Evolutionary conservation across 352 stramenopile species (phyloP), one percentile per base, ranked within the genome.

Genomic region (Phytophthora chlamydospora): DNA sequence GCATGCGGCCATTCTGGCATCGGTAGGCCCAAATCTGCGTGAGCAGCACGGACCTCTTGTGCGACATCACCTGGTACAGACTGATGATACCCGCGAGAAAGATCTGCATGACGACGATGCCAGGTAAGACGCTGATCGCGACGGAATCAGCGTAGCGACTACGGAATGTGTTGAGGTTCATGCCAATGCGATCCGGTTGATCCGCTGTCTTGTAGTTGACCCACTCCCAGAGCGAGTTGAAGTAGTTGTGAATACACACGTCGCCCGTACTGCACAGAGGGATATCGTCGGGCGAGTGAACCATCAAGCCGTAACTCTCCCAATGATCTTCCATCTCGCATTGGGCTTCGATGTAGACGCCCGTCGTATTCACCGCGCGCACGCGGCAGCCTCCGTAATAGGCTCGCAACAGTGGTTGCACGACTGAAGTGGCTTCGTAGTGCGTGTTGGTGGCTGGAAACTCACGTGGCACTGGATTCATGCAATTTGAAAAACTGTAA

Each of bases 21-120:
- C 49, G 42, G 12, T 66, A 70, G 14, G 49, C 62, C 62, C 65
- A 73, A 17, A 73, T 68, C n/a, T 73, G 65, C 7, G 58, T 73
- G 4, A 73, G 42, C 9, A 73, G 35, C 13, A 70, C 66, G 2
- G 66, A 70, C 12, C 49, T 49, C 16, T 58, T 66, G 48, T 67
- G 60, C 7, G 54, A 57, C 66, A 74, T 74, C 31, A 60, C 51
- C 36, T 74, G 60, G 27, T 70, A 70, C 0, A 74, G 42, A 41
- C 48, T 66, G 6, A 70, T 10, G 3, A 62, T 27, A 1, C 66
- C 54, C 59, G 70, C 63, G 43, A 70, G 16, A 0, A 74, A 45
- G 1, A 74, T 59, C 19, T 70, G 66, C 16, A 61, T 35, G 11
- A 70, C 54, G 5, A 74, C 61, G 14, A 74, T 29, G 14, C 60